Evolutionary conservation across 345 rosid species (phyloP).

Genomic region (Gossypium anomalum): DNA sequence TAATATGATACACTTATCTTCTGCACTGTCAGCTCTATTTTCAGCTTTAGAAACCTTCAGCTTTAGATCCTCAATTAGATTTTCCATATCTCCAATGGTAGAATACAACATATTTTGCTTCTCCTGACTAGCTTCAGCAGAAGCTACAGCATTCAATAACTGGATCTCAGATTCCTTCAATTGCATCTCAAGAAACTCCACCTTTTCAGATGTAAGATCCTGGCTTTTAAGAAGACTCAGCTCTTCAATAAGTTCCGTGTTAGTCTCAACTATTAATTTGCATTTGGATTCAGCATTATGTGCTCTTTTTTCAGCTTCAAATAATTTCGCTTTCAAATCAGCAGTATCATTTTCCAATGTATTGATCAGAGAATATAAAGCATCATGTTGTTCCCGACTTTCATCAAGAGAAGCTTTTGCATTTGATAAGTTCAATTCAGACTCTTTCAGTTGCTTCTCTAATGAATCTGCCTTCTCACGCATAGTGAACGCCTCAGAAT

Average conservation of each 20-base stretch:
- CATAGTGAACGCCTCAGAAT: conserved; percentile 48
- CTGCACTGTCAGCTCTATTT: conserved; percentile 65
- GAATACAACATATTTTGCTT: conserved; percentile 60
- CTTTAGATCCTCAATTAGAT: conserved; percentile 70
- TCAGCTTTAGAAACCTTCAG: conserved; percentile 66
- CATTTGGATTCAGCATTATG: conserved; percentile 50
- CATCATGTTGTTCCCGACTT: conserved; percentile 25
- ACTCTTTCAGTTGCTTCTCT: conserved; percentile 51
- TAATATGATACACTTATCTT: conserved; percentile 64
- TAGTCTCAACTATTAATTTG: conserved; percentile 41
- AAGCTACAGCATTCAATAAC: conserved; percentile 73
- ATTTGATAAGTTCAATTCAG: conserved; percentile 28
- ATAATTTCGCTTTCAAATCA: conserved; percentile 43
- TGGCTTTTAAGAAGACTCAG: conserved; percentile 42
- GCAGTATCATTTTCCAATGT: conserved; percentile 35
- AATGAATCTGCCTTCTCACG: conserved; percentile 46
- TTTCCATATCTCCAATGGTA: conserved; percentile 79
- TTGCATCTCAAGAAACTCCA: conserved; percentile 56
- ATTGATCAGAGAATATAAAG: conserved; percentile 18
- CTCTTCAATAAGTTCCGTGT: conserved; percentile 47
- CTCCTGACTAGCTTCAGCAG: conserved; percentile 83
- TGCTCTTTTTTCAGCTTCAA: conserved; percentile 45
- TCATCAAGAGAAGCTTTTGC: conserved; percentile 19
- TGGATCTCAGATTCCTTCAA: conserved; percentile 59
- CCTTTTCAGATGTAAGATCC: conserved; percentile 45